Evolutionary conservation across 305 asterid genomes (phyloP).

Genomic region (Fraxinus sp.): DNA sequence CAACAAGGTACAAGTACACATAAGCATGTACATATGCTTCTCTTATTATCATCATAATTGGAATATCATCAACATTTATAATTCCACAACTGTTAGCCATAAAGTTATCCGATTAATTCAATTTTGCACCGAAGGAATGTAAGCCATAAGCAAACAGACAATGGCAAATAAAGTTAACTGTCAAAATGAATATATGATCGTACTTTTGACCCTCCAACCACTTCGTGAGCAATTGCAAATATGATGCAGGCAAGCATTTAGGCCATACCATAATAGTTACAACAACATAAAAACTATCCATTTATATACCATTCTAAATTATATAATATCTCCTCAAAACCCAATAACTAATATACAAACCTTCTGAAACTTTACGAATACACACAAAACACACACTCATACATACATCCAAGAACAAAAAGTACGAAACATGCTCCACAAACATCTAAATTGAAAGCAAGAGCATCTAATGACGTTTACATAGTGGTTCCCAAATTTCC

Average conservation of each 20-base stretch:
- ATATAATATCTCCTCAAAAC: not conserved
- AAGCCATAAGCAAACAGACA: not conserved
- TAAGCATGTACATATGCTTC: not conserved
- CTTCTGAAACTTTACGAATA: not conserved
- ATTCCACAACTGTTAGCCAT: slow-evolving; percentile 9
- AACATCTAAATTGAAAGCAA: slow-evolving; percentile 20
- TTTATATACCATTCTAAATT: not conserved
- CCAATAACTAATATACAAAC: not conserved
- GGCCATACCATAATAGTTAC: not conserved
- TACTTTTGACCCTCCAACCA: not conserved
- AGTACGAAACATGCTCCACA: not conserved
- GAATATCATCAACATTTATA: not conserved
- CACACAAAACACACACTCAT: not conserved
- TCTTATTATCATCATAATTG: not conserved
- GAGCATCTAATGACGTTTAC: slow-evolving; percentile 43
- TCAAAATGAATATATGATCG: not conserved
- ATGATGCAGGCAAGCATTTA: not conserved
- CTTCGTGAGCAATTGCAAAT: not conserved
- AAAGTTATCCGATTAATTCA: not conserved
- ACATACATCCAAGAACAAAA: slow-evolving; percentile 5
- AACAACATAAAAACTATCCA: not conserved
- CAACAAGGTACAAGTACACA: not conserved
- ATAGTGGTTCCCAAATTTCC: slow-evolving; percentile 86
- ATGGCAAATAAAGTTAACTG: not conserved
- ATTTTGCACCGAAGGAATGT: not conserved